Evolutionary conservation across 768 basidiomycete species (phyloP).

Genomic region (Lactarius hengduanensis): DNA sequence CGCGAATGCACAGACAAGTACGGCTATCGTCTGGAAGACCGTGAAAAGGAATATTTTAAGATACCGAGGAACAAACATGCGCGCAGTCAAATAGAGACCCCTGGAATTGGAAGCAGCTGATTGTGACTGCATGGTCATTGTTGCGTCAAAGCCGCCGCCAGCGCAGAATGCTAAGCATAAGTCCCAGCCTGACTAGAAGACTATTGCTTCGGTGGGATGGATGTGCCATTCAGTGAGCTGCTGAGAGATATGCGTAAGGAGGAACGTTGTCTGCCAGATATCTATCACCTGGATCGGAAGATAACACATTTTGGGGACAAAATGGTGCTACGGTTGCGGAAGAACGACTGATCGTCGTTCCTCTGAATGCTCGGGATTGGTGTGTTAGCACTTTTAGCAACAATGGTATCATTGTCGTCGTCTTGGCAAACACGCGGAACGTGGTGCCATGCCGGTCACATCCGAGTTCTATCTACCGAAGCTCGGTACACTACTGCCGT

Average conservation of each 20-base stretch:
- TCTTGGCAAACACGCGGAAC: constrained; percentile 8
- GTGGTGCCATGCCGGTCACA: constrained; percentile 19
- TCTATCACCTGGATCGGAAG: constrained; percentile 1
- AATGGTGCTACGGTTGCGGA: constrained; percentile 26
- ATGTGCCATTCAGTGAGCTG: constrained; percentile 14
- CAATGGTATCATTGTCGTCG: not conserved
- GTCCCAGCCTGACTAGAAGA: not conserved
- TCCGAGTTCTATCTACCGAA: not conserved
- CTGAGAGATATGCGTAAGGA: constrained; percentile 16
- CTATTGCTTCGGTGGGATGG: not conserved
- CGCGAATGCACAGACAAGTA: not conserved
- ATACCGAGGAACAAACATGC: constrained; percentile 14
- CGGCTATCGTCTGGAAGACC: not conserved
- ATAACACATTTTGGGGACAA: constrained; percentile 24
- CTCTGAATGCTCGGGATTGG: no score
- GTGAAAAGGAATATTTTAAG: constrained; percentile 16
- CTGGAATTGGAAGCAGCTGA: not conserved
- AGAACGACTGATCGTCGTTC: not conserved
- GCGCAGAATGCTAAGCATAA: constrained; percentile 13
- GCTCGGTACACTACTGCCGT: no score
- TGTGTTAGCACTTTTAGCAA: constrained; percentile 11
- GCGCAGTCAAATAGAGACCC: not conserved
- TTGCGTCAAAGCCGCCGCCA: constrained; percentile 13
- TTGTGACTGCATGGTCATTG: constrained; percentile 13
- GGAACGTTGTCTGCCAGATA: not conserved